A percentile compares a stretch with the other conserved stretches of the same genome.
Evolutionary conservation across 257 asterid genomes (phyloP).

Genomic region (Solanum arcanum): DNA sequence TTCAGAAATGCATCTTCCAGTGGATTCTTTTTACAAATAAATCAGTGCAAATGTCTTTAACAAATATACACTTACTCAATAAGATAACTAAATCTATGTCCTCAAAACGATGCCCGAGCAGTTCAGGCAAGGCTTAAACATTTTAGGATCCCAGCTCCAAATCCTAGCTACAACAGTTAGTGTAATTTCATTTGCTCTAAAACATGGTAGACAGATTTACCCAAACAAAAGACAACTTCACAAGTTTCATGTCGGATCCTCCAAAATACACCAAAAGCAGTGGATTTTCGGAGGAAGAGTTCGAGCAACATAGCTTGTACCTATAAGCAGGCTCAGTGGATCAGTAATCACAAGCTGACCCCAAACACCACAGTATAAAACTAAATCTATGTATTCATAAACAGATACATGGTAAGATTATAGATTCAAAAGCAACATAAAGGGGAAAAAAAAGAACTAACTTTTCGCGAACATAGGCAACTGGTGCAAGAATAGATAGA

Average conservation of each 20-base stretch:
- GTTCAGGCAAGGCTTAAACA: not conserved
- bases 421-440: not conserved
- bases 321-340: not conserved
- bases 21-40: not conserved
- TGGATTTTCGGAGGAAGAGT: not conserved
- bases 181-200: not conserved
- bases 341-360: not conserved
- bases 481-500: slow-evolving; percentile 79
- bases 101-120: not conserved
- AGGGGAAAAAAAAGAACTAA: slow-evolving; percentile 7
- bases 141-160: not conserved
- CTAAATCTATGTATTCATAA: not conserved
- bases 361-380: not conserved
- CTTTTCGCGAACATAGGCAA: slow-evolving; percentile 90
- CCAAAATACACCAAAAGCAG: not conserved
- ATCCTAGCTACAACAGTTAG: not conserved
- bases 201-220: not conserved
- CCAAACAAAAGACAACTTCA: not conserved
- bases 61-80: not conserved
- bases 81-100: not conserved
- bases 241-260: not conserved
- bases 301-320: not conserved
- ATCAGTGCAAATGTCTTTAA: not conserved
- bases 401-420: not conserved
- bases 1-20: not conserved